phyloP scores from a whole-genome alignment of 768 basidiomycete genomes.

The Lyophyllum decastes region DNA sequence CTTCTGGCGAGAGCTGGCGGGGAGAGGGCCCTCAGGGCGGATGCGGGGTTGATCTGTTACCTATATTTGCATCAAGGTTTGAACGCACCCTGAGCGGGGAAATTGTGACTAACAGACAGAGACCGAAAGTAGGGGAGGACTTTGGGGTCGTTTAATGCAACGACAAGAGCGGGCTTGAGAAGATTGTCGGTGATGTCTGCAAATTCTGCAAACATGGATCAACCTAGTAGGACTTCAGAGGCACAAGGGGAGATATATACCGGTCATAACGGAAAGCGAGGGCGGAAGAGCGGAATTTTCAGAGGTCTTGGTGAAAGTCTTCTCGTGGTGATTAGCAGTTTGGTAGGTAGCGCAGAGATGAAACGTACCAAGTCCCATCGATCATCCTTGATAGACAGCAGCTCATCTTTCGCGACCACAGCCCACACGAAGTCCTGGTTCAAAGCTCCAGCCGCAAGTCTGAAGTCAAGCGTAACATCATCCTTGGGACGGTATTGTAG shows the following conservation, averaged over 20 bases:
- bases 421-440: slow-evolving; percentile 80
- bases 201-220: slow-evolving; percentile 52
- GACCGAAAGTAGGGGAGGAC: slow-evolving; percentile 81
- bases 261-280: slow-evolving; percentile 74
- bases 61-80: slow-evolving; percentile 29
- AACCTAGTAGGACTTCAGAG: slow-evolving; percentile 1
- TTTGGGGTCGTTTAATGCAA: slow-evolving; percentile 63
- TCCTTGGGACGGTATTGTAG: slow-evolving; percentile 73
- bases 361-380: slow-evolving; percentile 88
- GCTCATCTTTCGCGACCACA: slow-evolving; percentile 77
- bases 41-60: slow-evolving; percentile 85
- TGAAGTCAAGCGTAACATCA: slow-evolving; percentile 78
- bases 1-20: slow-evolving; percentile 58
- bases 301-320: slow-evolving; percentile 84
- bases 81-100: not conserved
- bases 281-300: slow-evolving; percentile 65
- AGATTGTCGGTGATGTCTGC: slow-evolving; percentile 83
- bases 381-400: slow-evolving; percentile 63
- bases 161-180: slow-evolving; percentile 60
- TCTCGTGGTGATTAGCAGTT: not conserved
- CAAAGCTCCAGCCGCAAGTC: slow-evolving; percentile 52
- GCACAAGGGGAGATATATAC: slow-evolving; percentile 31
- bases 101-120: slow-evolving; percentile 57
- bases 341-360: not conserved
- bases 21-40: slow-evolving; percentile 57